Base-by-base conservation (phyloP, 371 early-diverging fungal species). In the Saksenaea oblongispora region DNA sequence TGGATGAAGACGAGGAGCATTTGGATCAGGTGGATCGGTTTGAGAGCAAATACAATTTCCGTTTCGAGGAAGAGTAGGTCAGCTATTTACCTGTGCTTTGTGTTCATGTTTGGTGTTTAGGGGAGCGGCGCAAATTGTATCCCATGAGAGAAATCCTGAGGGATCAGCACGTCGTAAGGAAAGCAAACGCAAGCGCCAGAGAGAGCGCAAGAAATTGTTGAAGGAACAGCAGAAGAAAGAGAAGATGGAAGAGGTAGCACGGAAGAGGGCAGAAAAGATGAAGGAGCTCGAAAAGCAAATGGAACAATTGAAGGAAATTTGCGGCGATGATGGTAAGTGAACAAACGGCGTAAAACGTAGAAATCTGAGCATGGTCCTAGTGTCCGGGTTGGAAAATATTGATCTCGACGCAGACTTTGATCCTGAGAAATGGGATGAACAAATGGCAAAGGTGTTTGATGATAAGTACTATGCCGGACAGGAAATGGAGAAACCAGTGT, bases 361-460 rank as follows among this genome's bases (percentile, higher is more conserved):
- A 24, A 4, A 18, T 47, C 10, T 47, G n/a, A 9, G 22, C 51
- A 18, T 34, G 34, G 70, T 39, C 53, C 62, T 71, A 73, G 72
- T 67, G 3, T 74, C 87, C 39, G 92, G 89, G 15, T 82, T 96
- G 54, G 90, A 93, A 27, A 87, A 90, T 15, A 73, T 93, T 34
- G 94, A 93, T 76, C 71, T 97, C 18, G 95, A 95, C 28, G 90
- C 81, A 22, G 98, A 98, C 34, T 97, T 95, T 78, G 94, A 97
- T 76, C 93, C 95, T 9, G 82, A 80, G 1, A 84, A 86, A 58
- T 93, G 88, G 73, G 97, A 96, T 70, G 64, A 74, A 59, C 87
- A 91, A 76, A 97, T 98, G 96, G 69, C 75, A 14, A 68, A 71
- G 56, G 78, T 93, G 17, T 96, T 96, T 72, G 77, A 86, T 61